phyloP scores from a whole-genome alignment of 371 early-diverging fungal species.

The Actinomucor elegans region DNA sequence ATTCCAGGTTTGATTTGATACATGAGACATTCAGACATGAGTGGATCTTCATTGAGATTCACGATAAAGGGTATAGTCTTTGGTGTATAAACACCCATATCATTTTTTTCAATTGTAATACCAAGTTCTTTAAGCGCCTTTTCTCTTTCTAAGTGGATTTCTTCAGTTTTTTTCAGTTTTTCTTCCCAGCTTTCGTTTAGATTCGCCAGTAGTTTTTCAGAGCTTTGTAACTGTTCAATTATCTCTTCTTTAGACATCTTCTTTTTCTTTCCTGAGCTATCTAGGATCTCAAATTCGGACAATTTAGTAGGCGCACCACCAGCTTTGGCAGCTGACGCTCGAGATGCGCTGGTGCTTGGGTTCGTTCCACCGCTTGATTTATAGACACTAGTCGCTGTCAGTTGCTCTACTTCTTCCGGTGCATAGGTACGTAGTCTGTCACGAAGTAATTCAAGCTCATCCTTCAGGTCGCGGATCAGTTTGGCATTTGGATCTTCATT shows the following conservation, averaged over 20 bases:
- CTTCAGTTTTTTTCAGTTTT: slow-evolving; percentile 74
- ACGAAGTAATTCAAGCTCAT: slow-evolving; percentile 76
- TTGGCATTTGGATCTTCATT: slow-evolving; percentile 90
- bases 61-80: slow-evolving; percentile 85
- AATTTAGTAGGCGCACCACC: background rate
- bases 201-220: slow-evolving; percentile 87
- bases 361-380: slow-evolving; percentile 16
- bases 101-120: slow-evolving; percentile 72
- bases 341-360: background rate
- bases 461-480: slow-evolving; percentile 85
- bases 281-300: slow-evolving; percentile 49
- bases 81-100: slow-evolving; percentile 82
- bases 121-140: slow-evolving; percentile 80
- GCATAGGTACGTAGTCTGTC: slow-evolving; percentile 64
- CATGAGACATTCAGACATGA: slow-evolving; percentile 88
- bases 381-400: slow-evolving; percentile 37
- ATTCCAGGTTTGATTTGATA: slow-evolving; percentile 82
- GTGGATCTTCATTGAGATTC: slow-evolving; percentile 89
- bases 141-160: slow-evolving; percentile 75
- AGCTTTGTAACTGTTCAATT: slow-evolving; percentile 79
- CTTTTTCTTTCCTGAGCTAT: slow-evolving; percentile 46
- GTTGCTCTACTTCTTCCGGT: slow-evolving; percentile 49
- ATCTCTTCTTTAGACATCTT: slow-evolving; percentile 63
- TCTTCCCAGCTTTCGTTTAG: slow-evolving; percentile 87
- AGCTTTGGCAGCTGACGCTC: background rate